These are phyloP conservation scores for Lentinula novae-zelandiae DNA, from an alignment of 1,284 basidiomycete genomes.

Conservation along the genomic window DNA sequence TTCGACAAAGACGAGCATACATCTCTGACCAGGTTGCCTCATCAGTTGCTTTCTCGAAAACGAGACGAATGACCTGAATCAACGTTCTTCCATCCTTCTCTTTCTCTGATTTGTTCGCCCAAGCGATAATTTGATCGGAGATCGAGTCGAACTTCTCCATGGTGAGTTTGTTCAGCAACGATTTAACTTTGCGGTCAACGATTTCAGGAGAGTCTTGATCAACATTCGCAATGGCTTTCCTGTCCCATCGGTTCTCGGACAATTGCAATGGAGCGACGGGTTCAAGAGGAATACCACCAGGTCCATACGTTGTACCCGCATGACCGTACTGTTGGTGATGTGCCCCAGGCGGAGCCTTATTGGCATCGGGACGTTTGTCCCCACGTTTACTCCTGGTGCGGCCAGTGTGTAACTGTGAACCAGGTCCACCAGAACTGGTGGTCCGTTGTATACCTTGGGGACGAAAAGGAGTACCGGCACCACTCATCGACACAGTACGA, in stretches of 20 bases:
- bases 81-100: slow-evolving; percentile 94
- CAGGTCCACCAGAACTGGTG: slow-evolving; percentile 68
- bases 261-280: slow-evolving; percentile 74
- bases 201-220: slow-evolving; percentile 75
- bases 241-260: slow-evolving; percentile 83
- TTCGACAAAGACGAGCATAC: slow-evolving; percentile 93
- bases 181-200: slow-evolving; percentile 93
- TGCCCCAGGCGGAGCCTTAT: slow-evolving; percentile 27
- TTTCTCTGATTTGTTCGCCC: slow-evolving; percentile 91
- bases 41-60: slow-evolving; percentile 97
- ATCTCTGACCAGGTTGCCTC: slow-evolving; percentile 96
- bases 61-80: slow-evolving; percentile 92
- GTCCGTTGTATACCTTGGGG: slow-evolving; percentile 68
- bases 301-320: slow-evolving; percentile 13
- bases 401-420: slow-evolving; percentile 46
- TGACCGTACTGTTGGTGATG: slow-evolving; percentile 18
- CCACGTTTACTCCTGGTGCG: slow-evolving; percentile 75
- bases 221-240: slow-evolving; percentile 32
- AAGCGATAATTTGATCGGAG: slow-evolving; percentile 87
- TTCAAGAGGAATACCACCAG: slow-evolving; percentile 35
- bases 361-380: slow-evolving; percentile 49
- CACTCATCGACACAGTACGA: slow-evolving; percentile 45
- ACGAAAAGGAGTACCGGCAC: slow-evolving; percentile 43
- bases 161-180: slow-evolving; percentile 93
- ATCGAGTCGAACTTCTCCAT: slow-evolving; percentile 97